Conservation (phyloP, 179 eudicot genomes). For the Pouteria campechiana region DNA sequence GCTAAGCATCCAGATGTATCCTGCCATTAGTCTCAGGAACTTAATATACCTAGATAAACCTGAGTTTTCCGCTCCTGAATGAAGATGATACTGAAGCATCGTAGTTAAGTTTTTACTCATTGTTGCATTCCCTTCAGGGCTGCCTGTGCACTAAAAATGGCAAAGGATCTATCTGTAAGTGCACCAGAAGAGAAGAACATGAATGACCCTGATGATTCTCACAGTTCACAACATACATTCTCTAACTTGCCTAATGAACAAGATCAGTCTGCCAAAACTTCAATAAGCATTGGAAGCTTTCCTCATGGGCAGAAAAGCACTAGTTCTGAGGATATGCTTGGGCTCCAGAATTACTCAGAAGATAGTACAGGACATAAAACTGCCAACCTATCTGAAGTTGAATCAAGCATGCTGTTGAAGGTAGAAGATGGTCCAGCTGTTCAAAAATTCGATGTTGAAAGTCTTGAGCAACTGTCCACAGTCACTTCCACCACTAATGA, state of each 20-base stretch:
- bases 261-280: conserved; percentile 77
- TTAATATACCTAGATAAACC: no score
- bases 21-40: not conserved
- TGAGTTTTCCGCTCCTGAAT: no score
- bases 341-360: conserved; percentile 18
- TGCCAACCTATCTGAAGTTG: conserved; percentile 10
- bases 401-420: conserved; percentile 12
- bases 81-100: not conserved
- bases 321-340: conserved; percentile 75
- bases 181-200: conserved; percentile 64
- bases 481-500: conserved; percentile 23
- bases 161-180: conserved; percentile 60
- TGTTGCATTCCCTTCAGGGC: conserved; percentile 52
- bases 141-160: conserved; percentile 80
- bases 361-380: conserved; percentile 18
- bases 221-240: conserved; percentile 81
- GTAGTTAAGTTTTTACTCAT: not conserved
- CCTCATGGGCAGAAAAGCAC: conserved; percentile 69
- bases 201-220: conserved; percentile 65
- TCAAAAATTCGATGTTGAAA: conserved; percentile 25
- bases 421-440: conserved; percentile 26
- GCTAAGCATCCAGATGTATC: not conserved
- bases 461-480: conserved; percentile 28
- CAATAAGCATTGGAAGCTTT: conserved; percentile 70
- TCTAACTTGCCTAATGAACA: conserved; percentile 89